Evolutionary conservation across 208 protist species (phyloP).

Genomic region (Leishmania aethiopica): DNA sequence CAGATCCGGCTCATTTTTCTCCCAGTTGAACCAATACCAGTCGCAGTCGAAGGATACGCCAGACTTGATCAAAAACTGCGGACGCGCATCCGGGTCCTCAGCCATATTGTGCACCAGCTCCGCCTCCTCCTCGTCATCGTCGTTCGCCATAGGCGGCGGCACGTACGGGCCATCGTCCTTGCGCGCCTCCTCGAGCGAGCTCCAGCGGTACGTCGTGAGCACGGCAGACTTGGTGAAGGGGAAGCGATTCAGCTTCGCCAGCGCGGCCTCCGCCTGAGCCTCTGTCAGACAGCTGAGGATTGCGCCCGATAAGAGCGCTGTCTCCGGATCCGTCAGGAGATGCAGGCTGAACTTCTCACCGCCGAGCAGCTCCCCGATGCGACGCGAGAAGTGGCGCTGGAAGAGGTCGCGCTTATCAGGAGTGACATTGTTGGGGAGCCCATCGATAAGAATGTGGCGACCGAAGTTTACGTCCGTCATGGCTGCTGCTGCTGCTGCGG

Average conservation of each 20-base stretch:
- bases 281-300: constrained; percentile 80
- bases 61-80: constrained; percentile 88
- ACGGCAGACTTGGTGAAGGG: constrained; percentile 75
- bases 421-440: constrained; percentile 86
- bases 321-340: constrained; percentile 64
- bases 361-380: constrained; percentile 69
- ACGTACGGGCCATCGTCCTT: constrained; percentile 69
- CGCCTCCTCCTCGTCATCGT: constrained; percentile 56
- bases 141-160: constrained; percentile 50
- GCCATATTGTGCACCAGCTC: constrained; percentile 87
- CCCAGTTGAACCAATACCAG: constrained; percentile 90
- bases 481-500: not conserved
- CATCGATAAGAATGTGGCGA: constrained; percentile 79
- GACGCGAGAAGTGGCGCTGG: constrained; percentile 60
- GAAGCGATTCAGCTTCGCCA: constrained; percentile 86
- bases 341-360: constrained; percentile 75
- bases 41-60: constrained; percentile 69
- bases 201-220: constrained; percentile 85
- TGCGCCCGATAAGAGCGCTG: constrained; percentile 70
- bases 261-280: constrained; percentile 70
- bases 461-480: constrained; percentile 53
- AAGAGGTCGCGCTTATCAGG: constrained; percentile 79
- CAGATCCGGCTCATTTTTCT: constrained; percentile 70
- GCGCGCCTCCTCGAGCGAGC: constrained; percentile 55
- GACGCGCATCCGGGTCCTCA: constrained; percentile 75